These are phyloP conservation scores for Fusarium sp. DNA, from an alignment of 2,329 filamentous ascomycete species.

Conservation along the genomic window DNA sequence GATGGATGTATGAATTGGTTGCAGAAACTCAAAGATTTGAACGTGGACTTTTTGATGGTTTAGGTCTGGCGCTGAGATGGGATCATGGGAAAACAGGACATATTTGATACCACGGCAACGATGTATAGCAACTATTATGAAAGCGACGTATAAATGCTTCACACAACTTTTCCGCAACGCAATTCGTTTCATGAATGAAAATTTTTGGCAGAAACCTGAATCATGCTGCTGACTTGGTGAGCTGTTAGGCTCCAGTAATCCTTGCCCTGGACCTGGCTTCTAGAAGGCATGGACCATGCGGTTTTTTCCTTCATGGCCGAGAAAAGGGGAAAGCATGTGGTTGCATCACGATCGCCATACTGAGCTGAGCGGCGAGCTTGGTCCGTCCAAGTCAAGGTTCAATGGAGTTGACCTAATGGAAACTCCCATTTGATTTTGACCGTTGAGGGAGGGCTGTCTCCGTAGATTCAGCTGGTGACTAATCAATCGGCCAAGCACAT, in stretches of 20 bases:
- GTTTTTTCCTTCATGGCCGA: slow-evolving; percentile 2
- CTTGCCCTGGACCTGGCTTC: slow-evolving; percentile 4
- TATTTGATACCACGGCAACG: slow-evolving; percentile 31
- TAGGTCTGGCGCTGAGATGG: slow-evolving; percentile 20
- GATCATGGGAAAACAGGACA: slow-evolving; percentile 27
- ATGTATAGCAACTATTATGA: not conserved
- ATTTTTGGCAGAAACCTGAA: not conserved
- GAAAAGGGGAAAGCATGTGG: not conserved
- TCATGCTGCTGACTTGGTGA: not conserved
- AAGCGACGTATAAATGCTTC: not conserved
- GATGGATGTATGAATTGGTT: slow-evolving; percentile 50
- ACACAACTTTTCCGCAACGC: not conserved
- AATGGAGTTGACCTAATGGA: not conserved
- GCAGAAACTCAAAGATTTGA: slow-evolving; percentile 52
- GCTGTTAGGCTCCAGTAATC: not conserved
- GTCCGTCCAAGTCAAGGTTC: not conserved
- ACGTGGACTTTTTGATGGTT: slow-evolving; percentile 50
- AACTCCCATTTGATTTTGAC: not conserved
- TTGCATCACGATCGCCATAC: not conserved
- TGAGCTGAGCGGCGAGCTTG: no score
- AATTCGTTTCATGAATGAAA: not conserved
- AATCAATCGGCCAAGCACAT: not conserved
- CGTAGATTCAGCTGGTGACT: not conserved
- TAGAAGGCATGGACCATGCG: slow-evolving; percentile 25
- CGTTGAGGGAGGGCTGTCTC: not conserved